Evolutionary conservation across 805 yeast species (phyloP).

Genomic region (Limtongia smithiae): DNA sequence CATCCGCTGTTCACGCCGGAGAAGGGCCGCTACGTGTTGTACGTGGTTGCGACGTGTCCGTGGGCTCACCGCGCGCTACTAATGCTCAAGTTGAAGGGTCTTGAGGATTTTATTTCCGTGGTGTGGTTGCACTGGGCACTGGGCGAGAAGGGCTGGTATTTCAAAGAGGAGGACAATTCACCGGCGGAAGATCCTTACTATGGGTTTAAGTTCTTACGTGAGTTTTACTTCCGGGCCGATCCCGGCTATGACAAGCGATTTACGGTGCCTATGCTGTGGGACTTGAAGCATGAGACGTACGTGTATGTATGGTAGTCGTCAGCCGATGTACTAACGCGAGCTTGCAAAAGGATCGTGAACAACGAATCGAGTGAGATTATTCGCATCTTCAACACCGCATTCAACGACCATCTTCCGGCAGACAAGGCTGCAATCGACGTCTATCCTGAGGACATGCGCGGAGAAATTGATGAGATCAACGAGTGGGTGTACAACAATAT

Average conservation of each 20-base stretch:
- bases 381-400: constrained; percentile 74
- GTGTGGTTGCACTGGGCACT: constrained; percentile 86
- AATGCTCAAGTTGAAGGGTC: constrained; percentile 69
- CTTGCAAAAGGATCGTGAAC: constrained; percentile 57
- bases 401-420: constrained; percentile 43
- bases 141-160: constrained; percentile 79
- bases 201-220: constrained; percentile 56
- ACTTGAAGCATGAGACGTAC: constrained; percentile 62
- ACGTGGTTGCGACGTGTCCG: constrained; percentile 91
- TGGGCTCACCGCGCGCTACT: constrained; percentile 91
- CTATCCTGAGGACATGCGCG: constrained; percentile 55
- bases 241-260: constrained; percentile 75
- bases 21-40: constrained; percentile 76
- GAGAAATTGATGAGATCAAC: constrained; percentile 71
- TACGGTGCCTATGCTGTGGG: constrained; percentile 95
- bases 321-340: background rate
- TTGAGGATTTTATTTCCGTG: constrained; percentile 45
- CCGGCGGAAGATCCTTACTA: constrained; percentile 53
- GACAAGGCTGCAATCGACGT: constrained; percentile 53
- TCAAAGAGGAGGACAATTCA: constrained; percentile 46
- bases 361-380: constrained; percentile 85
- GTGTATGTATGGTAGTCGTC: background rate
- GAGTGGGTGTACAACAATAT: constrained; percentile 77
- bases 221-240: constrained; percentile 71
- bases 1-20: constrained; percentile 70